phyloP scores from a whole-genome alignment of 768 basidiomycete species.

The Dendrothele bispora region DNA sequence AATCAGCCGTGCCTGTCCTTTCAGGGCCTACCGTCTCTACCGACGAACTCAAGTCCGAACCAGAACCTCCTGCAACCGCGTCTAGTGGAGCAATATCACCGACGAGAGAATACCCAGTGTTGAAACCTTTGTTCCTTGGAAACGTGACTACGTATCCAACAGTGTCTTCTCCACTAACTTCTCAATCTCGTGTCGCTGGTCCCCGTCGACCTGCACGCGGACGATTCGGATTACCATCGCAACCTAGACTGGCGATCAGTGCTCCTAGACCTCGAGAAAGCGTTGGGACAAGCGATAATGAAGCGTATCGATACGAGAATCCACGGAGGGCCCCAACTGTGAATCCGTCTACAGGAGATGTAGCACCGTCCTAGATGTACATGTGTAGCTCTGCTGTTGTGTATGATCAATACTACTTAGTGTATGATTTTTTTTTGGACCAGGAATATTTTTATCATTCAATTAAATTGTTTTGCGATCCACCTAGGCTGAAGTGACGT shows the following conservation, averaged over 20 bases:
- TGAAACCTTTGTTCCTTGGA: slow-evolving; percentile 37
- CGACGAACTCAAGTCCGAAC: not conserved
- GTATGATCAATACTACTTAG: too few species aligned
- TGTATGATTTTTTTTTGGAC: too few species aligned
- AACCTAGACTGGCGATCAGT: slow-evolving; percentile 30
- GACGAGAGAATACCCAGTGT: slow-evolving; percentile 12
- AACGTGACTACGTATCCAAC: slow-evolving; percentile 21
- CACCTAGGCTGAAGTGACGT: too few species aligned
- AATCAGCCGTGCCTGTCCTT: not conserved
- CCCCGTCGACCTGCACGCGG: slow-evolving; percentile 22
- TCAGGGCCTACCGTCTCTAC: not conserved
- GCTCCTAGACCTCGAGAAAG: slow-evolving; percentile 19
- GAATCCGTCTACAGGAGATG: too few species aligned
- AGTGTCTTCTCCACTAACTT: slow-evolving; percentile 20
- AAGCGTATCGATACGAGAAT: too few species aligned
- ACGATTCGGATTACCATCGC: slow-evolving; percentile 19
- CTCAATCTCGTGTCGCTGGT: slow-evolving; percentile 17
- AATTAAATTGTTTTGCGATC: too few species aligned
- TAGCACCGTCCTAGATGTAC: too few species aligned
- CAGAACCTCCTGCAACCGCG: slow-evolving; percentile 4
- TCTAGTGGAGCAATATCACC: slow-evolving; percentile 9
- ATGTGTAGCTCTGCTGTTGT: too few species aligned
- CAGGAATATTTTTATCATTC: slow-evolving; percentile 23
- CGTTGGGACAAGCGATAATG: too few species aligned
- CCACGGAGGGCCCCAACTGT: too few species aligned